phyloP scores from a whole-genome alignment of 352 stramenopile genomes.

The Pythium diclinum region DNA sequence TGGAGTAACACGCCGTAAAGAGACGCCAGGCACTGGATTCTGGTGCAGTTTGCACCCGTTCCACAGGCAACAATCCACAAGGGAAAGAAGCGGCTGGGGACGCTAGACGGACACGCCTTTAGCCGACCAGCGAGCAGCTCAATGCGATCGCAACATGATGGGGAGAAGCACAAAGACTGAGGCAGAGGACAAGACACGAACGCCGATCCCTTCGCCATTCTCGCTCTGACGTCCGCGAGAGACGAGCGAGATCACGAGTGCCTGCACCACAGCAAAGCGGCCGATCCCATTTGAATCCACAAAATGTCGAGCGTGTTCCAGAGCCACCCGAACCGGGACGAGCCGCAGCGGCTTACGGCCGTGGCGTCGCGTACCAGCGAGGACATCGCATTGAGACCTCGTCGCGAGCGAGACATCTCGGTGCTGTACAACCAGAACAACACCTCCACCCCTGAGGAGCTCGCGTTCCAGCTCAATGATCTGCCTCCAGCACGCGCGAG shows the following conservation, averaged over 20 bases:
- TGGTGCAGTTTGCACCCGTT: neutral
- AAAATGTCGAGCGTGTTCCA: conserved; percentile 13
- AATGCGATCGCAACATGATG: neutral
- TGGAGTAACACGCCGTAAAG: neutral
- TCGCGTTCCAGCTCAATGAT: conserved; percentile 15
- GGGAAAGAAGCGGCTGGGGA: conserved; percentile 2
- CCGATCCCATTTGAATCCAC: neutral
- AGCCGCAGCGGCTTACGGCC: conserved; percentile 18
- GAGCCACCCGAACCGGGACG: conserved; percentile 19
- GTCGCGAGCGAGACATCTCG: conserved; percentile 5
- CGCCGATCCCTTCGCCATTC: neutral
- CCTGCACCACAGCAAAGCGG: neutral
- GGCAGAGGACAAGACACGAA: neutral
- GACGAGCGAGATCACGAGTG: neutral
- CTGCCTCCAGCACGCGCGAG: neutral
- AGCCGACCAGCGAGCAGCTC: neutral
- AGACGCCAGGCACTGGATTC: neutral
- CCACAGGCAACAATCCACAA: neutral
- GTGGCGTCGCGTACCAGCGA: conserved; percentile 14
- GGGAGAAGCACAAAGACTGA: neutral
- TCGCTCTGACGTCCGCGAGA: neutral
- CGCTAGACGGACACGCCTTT: neutral
- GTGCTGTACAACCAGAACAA: conserved; percentile 7
- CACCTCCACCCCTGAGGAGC: conserved; percentile 3
- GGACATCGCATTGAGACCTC: conserved; percentile 9